Conservation (phyloP, 1,284 basidiomycete genomes). For the Fereydounia khargensis region DNA sequence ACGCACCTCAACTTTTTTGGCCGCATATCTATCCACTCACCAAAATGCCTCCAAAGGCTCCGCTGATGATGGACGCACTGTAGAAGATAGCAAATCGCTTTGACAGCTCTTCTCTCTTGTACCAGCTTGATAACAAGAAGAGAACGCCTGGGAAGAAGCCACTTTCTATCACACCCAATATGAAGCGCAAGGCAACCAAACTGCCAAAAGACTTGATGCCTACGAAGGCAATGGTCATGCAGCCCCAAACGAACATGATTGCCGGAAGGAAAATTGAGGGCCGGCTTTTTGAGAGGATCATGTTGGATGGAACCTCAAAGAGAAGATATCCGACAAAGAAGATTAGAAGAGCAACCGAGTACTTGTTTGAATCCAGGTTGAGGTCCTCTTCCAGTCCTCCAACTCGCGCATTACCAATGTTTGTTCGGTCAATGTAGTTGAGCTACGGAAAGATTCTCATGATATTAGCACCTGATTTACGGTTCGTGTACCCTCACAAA, state of each 20-base stretch:
- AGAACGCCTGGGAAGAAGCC: conserved; percentile 45
- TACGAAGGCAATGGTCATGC: conserved; percentile 19
- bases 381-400: conserved; percentile 17
- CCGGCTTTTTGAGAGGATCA: conserved; percentile 18
- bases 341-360: conserved; percentile 15
- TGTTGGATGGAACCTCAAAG: conserved; percentile 32
- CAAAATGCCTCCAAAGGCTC: conserved; percentile 14
- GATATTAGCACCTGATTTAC: too few relatives aligned
- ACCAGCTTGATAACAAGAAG: conserved; percentile 56
- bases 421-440: conserved; percentile 24
- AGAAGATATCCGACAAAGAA: conserved; percentile 21
- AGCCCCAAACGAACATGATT: conserved; percentile 35
- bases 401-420: conserved; percentile 19
- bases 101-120: conserved; percentile 59
- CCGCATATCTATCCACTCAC: neutral
- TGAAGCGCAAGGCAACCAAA: conserved; percentile 11
- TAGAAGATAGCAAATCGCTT: conserved; percentile 61
- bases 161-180: conserved; percentile 15
- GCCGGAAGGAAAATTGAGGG: conserved; percentile 35
- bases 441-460: too few relatives aligned
- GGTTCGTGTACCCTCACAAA: too few relatives aligned
- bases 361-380: conserved; percentile 9
- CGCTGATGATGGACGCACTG: conserved; percentile 49
- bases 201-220: conserved; percentile 5
- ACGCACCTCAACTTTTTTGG: neutral